Conservation (phyloP, 257 asterid species). For the Fraxinus quadrangulata region DNA sequence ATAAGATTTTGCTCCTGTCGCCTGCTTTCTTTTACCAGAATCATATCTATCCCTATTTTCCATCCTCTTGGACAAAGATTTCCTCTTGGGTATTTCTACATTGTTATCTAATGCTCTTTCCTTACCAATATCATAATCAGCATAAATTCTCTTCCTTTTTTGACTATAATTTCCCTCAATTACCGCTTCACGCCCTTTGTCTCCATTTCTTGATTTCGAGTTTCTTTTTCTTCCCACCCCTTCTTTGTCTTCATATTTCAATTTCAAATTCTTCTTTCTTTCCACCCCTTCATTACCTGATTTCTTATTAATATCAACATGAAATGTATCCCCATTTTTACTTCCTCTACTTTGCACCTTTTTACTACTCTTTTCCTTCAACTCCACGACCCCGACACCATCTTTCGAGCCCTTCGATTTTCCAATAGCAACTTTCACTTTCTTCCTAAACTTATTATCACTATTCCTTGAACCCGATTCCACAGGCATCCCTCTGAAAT, state of each 20-base stretch:
- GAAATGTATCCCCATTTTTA: conserved; percentile 25
- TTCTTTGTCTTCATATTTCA: conserved; percentile 34
- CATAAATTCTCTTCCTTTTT: conserved; percentile 61
- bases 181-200: conserved; percentile 30
- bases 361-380: conserved; percentile 24
- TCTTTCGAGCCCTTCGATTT: conserved; percentile 30
- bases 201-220: conserved; percentile 34
- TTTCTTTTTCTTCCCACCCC: conserved; percentile 19
- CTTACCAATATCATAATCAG: conserved; percentile 32
- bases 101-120: conserved; percentile 24
- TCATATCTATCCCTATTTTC: conserved; percentile 19
- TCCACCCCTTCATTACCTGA: conserved; percentile 19
- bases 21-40: conserved; percentile 31
- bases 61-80: conserved; percentile 24
- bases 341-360: conserved; percentile 33
- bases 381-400: conserved; percentile 28
- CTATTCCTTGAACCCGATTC: conserved; percentile 28
- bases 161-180: conserved; percentile 28
- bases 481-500: conserved; percentile 36
- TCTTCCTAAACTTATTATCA: conserved; percentile 24
- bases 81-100: conserved; percentile 25
- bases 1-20: conserved; percentile 28
- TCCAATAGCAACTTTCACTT: conserved; percentile 31
- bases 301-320: conserved; percentile 28
- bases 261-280: conserved; percentile 31